Evolutionary conservation across 2,329 filamentous ascomycete species (phyloP).

Genomic region (Xylaria sp.): DNA sequence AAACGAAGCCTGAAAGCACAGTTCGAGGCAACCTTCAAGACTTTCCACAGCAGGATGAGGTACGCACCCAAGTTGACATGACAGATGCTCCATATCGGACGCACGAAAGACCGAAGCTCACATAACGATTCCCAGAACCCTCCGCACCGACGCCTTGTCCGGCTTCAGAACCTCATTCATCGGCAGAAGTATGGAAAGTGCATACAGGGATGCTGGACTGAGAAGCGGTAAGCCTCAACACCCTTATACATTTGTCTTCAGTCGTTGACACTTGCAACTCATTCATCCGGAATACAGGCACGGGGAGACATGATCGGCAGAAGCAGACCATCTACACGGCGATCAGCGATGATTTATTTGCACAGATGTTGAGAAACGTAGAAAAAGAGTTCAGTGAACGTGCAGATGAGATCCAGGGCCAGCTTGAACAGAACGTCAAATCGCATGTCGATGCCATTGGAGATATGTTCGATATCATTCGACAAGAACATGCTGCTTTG

Average conservation of each 20-base stretch:
- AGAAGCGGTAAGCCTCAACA: conserved; percentile 31
- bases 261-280: background rate
- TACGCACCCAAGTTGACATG: conserved; percentile 8
- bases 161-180: conserved; percentile 36
- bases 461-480: conserved; percentile 34
- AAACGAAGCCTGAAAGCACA: conserved; percentile 27
- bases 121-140: conserved; percentile 23
- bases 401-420: conserved; percentile 19
- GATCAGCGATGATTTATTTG: conserved; percentile 31
- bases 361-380: conserved; percentile 28
- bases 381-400: conserved; percentile 21
- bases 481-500: conserved; percentile 35
- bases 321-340: conserved; percentile 33
- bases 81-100: background rate
- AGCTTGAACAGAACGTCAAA: conserved; percentile 16
- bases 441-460: conserved; percentile 28
- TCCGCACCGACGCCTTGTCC: conserved; percentile 34
- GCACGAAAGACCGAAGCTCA: background rate
- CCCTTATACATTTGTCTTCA: background rate
- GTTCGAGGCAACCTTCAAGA: conserved; percentile 24
- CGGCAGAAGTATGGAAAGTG: conserved; percentile 33
- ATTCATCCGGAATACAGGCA: conserved; percentile 24
- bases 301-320: conserved; percentile 31
- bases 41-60: conserved; percentile 20
- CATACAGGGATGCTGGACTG: conserved; percentile 31